phyloP scores from a whole-genome alignment of 2,329 filamentous ascomycete species.

The Phialophora tarda region DNA sequence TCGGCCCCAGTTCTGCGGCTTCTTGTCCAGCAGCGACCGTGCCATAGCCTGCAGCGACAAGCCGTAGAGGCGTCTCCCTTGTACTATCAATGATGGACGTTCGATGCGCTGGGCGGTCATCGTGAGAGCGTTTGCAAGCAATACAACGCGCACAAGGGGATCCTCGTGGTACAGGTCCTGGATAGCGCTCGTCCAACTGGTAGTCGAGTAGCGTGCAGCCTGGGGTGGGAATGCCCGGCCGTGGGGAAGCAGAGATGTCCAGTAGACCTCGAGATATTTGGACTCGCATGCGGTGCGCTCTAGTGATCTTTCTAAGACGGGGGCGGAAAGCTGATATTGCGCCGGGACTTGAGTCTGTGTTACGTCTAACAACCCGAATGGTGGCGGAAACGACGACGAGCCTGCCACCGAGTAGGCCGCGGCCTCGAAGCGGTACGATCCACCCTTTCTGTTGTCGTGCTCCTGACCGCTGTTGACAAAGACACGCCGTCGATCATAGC shows the following conservation, averaged over 20 bases:
- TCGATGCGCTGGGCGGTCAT: constrained; percentile 9
- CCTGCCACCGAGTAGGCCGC: constrained; percentile 6
- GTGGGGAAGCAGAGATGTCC: constrained; percentile 20
- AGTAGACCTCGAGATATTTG: constrained; percentile 22
- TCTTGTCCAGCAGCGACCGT: constrained; percentile 11
- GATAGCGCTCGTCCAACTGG: constrained; percentile 19
- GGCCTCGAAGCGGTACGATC: constrained; percentile 3
- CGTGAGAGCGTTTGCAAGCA: constrained; percentile 19
- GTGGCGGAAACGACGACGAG: background rate
- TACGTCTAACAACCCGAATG: too few species aligned
- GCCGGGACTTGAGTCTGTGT: too few species aligned
- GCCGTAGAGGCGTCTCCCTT: constrained; percentile 18
- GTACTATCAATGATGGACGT: constrained; percentile 6
- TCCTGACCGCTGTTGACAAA: constrained; percentile 20
- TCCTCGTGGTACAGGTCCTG: constrained; percentile 17
- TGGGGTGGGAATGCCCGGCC: constrained; percentile 17
- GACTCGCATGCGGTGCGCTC: constrained; percentile 16
- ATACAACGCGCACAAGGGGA: constrained; percentile 15
- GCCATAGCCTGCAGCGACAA: constrained; percentile 11
- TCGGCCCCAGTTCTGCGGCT: background rate
- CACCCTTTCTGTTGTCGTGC: constrained; percentile 1
- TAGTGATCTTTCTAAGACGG: constrained; percentile 2
- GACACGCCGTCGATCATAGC: constrained; percentile 11
- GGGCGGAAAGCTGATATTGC: constrained; percentile 1
- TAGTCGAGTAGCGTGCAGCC: constrained; percentile 19